These are phyloP conservation scores for Exophiala alcalophila DNA, from an alignment of 2,329 filamentous ascomycete genomes.

Conservation along the genomic window DNA sequence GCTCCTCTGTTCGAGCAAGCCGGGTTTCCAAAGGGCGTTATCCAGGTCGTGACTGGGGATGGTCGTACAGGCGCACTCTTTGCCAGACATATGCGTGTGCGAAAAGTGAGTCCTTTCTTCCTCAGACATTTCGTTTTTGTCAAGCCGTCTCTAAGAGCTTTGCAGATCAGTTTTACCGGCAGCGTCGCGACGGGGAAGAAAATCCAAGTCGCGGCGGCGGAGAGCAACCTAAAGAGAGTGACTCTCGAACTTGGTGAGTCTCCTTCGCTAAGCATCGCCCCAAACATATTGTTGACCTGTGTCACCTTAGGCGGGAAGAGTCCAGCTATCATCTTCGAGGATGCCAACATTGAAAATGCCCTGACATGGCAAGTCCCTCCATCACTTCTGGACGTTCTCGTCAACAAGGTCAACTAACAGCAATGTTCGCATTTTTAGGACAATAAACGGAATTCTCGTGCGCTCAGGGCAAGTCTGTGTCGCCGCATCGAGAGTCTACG, in stretches of 20 bases:
- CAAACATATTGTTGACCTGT: too few relatives aligned
- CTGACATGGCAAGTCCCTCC: constrained; percentile 29
- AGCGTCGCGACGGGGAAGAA: constrained; percentile 60
- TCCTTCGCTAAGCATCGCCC: too few relatives aligned
- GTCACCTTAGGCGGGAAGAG: constrained; percentile 43
- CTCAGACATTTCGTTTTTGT: too few relatives aligned
- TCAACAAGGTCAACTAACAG: too few relatives aligned
- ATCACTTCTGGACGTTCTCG: too few relatives aligned
- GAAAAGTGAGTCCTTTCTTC: too few relatives aligned
- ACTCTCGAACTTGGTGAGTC: constrained; percentile 53
- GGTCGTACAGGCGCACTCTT: constrained; percentile 58
- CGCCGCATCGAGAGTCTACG: constrained; percentile 61
- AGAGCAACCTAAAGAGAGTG: constrained; percentile 56
- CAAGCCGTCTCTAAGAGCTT: too few relatives aligned
- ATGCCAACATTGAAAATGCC: constrained; percentile 44
- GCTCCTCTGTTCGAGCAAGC: constrained; percentile 9
- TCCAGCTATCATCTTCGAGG: constrained; percentile 46
- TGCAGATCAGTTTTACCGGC: constrained; percentile 64
- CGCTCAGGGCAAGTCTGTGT: constrained; percentile 64
- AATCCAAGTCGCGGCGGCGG: constrained; percentile 54
- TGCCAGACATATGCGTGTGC: constrained; percentile 58
- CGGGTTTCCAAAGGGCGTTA: constrained; percentile 56
- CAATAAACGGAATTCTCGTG: constrained; percentile 58
- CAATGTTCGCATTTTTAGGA: constrained; percentile 56
- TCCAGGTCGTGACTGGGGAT: constrained; percentile 59